Evolutionary conservation across 345 rosid genomes (phyloP), one percentile per base, ranked within the genome.

Genomic region (Toxicodendron radicans): DNA sequence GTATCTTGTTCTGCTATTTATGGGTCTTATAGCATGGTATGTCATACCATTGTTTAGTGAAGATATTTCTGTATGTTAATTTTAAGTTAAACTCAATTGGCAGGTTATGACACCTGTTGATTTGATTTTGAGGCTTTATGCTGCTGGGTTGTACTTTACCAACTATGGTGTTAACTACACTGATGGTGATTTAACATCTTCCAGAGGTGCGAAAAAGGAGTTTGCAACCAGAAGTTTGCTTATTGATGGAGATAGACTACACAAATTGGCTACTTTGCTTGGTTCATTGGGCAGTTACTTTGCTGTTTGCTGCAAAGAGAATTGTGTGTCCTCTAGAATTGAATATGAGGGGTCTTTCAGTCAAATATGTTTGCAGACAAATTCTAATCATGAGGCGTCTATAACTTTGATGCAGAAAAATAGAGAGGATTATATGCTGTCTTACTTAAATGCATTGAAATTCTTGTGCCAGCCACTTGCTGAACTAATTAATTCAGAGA

Each of bases 401-500:
- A 43, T 67, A 41, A 68, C 66, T 69, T 80, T 78, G 76, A 65
- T 64, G 69, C 75, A 80, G 59, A 80, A 73, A 72, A 79, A 73
- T 48, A 23, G 68, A 73, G 74, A 73, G 43, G 84, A 79, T 82
- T 83, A 75, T 80, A 72, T 79, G 61, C 67, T 38, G 32, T 81
- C 81, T 65, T 91, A 82, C 83, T 73, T 87, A 46, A 82, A 80
- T 78, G 91, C 87, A 66, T 67, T 93, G 83, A 84, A 81, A 79
- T 95, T 91, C 81, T 85, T 93, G 78, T 91, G 98, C 79, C 87
- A 84, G 75, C 96, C 93, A 3, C 89, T 95, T 62, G 91, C 92
- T 61, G 93, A 89, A 79, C 81, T 83, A 70, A 85, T 91, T 48
- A 86, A 87, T 81, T 81, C 78, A n/a, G 83, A 84, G 81, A 89